Percentiles rank a stretch among this genome's conserved stretches.
These are phyloP conservation scores for Alternaria sp. DNA, from an alignment of 2,329 filamentous ascomycete genomes.

Conservation along the genomic window DNA sequence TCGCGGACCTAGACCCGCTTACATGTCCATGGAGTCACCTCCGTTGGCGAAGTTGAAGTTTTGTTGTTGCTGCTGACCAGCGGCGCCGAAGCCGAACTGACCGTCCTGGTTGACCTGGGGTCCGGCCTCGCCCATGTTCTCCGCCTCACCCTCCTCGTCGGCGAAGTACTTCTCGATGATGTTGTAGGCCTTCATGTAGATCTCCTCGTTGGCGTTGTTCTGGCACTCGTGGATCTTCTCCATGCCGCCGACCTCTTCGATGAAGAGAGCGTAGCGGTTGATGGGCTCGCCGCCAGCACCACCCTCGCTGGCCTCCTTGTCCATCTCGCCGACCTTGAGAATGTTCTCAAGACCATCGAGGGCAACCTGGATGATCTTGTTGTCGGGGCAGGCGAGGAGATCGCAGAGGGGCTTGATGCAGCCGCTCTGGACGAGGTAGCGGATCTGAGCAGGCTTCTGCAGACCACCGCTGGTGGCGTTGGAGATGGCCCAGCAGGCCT, in stretches of 20 bases:
- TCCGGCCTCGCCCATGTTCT: slow-evolving; percentile 78
- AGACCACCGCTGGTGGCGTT: slow-evolving; percentile 97
- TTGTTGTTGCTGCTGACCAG: slow-evolving; percentile 66
- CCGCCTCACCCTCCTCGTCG: slow-evolving; percentile 86
- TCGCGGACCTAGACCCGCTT: slow-evolving; percentile 42
- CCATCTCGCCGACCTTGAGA: slow-evolving; percentile 97
- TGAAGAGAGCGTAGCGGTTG: slow-evolving; percentile 97
- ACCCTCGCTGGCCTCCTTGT: slow-evolving; percentile 84
- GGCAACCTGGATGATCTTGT: slow-evolving; percentile 99
- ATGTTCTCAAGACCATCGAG: slow-evolving; percentile 99
- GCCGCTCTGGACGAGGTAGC: slow-evolving; percentile 89
- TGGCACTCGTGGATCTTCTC: slow-evolving; percentile 99
- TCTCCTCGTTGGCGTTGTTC: slow-evolving; percentile 99
- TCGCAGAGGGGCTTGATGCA: slow-evolving; percentile 98
- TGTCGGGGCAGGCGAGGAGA: slow-evolving; percentile 92
- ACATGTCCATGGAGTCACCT: slow-evolving; percentile 77
- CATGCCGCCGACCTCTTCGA: slow-evolving; percentile 98
- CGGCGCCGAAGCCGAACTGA: slow-evolving; percentile 78
- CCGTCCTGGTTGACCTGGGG: slow-evolving; percentile 74
- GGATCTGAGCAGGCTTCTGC: slow-evolving; percentile 98
- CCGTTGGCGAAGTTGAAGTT: slow-evolving; percentile 94
- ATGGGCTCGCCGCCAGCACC: slow-evolving; percentile 67
- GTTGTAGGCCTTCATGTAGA: slow-evolving; percentile 99
- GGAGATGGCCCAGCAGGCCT: slow-evolving; percentile 99
- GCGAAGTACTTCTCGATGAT: slow-evolving; percentile 99